Percentiles rank a stretch among this genome's conserved stretches.
Evolutionary conservation across 163 green algal genomes (phyloP).

Genomic region (Scenedesmus sp.): DNA sequence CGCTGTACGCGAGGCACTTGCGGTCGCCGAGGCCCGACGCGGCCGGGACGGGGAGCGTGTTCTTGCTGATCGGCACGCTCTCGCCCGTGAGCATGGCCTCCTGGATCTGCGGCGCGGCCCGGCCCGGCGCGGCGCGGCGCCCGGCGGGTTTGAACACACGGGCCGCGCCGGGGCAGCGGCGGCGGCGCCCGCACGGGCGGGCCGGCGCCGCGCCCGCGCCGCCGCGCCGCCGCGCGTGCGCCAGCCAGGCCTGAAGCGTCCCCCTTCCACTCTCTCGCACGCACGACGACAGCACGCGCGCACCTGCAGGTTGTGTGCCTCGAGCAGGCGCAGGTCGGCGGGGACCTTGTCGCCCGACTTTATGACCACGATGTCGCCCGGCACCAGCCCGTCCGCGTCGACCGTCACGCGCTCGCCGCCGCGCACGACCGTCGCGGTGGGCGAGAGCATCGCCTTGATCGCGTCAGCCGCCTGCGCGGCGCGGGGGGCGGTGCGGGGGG

Average conservation of each 20-base stretch:
- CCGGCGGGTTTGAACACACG: too few relatives aligned
- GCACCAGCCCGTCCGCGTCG: constrained; percentile 81
- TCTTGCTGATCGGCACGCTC: constrained; percentile 84
- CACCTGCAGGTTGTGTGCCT: constrained; percentile 54
- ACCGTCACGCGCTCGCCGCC: constrained; percentile 5
- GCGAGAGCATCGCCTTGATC: constrained; percentile 77
- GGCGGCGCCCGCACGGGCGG: too few relatives aligned
- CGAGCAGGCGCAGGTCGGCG: constrained; percentile 49
- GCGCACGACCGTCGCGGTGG: constrained; percentile 22
- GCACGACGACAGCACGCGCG: background rate
- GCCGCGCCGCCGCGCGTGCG: too few relatives aligned
- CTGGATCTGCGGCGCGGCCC: constrained; percentile 84
- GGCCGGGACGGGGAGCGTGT: background rate
- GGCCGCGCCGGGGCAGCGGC: too few relatives aligned
- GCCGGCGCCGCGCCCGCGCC: too few relatives aligned
- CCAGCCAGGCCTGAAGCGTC: too few relatives aligned
- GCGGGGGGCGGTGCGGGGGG: too few relatives aligned
- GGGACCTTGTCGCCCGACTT: constrained; percentile 81
- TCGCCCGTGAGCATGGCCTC: constrained; percentile 96
- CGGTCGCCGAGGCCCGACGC: constrained; percentile 34
- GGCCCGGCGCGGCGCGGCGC: too few relatives aligned
- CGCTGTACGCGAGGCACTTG: constrained; percentile 92
- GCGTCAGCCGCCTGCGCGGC: constrained; percentile 84
- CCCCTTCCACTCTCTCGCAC: too few relatives aligned
- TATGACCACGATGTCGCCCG: constrained; percentile 92